Conservation (phyloP, 257 asterid genomes). For the Leonotis leonurus region DNA sequence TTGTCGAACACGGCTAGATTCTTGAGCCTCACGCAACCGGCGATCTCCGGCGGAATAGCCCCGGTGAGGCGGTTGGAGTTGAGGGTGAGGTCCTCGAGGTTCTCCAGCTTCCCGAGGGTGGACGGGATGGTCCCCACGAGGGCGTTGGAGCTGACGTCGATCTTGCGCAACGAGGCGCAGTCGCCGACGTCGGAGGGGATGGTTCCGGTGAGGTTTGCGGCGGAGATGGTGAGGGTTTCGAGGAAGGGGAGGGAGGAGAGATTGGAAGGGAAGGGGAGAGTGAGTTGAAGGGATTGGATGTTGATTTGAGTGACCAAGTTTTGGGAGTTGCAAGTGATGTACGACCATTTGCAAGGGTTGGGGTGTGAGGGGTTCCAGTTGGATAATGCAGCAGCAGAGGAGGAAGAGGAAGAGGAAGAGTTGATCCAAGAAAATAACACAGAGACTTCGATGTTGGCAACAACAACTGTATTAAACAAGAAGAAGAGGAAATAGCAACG, state of each 20-base stretch:
- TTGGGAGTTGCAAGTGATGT: slow-evolving; percentile 41
- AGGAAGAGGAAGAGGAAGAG: slow-evolving; percentile 30
- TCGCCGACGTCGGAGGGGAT: slow-evolving; percentile 56
- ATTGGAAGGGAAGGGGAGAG: slow-evolving; percentile 61
- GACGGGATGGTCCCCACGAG: slow-evolving; percentile 47
- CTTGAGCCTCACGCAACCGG: slow-evolving; percentile 35
- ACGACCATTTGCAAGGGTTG: slow-evolving; percentile 67
- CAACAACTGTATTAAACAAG: slow-evolving; percentile 17
- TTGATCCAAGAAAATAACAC: slow-evolving; percentile 56
- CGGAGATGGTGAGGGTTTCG: slow-evolving; percentile 39
- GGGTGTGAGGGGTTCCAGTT: slow-evolving; percentile 45
- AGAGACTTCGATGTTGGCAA: slow-evolving; percentile 35
- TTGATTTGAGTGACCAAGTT: slow-evolving; percentile 36
- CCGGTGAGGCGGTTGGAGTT: slow-evolving; percentile 56
- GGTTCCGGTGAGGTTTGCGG: slow-evolving; percentile 62
- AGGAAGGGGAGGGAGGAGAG: slow-evolving; percentile 50
- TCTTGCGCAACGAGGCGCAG: slow-evolving; percentile 28
- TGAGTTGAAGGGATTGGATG: slow-evolving; percentile 44
- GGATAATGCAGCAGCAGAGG: slow-evolving; percentile 39
- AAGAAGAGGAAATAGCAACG: slow-evolving; percentile 17
- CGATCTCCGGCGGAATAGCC: slow-evolving; percentile 41
- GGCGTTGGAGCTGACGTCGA: slow-evolving; percentile 54
- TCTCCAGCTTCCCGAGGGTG: slow-evolving; percentile 39
- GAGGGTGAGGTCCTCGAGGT: slow-evolving; percentile 48
- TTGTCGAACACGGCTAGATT: slow-evolving; percentile 44